Evolutionary conservation across 495 filamentous ascomycete species (phyloP).

Genomic region (Hypoxylon subgilvum): DNA sequence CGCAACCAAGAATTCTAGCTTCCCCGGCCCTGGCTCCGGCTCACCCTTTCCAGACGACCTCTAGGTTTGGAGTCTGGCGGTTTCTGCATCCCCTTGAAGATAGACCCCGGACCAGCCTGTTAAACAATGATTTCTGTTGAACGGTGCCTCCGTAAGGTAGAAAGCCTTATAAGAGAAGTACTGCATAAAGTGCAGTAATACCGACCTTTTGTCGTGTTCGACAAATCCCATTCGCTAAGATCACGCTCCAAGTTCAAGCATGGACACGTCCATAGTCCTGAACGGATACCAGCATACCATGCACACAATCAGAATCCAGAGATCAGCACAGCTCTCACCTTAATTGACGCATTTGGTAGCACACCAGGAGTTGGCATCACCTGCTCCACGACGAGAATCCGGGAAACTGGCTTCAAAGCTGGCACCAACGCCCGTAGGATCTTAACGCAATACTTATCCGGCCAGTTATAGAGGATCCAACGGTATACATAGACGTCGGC

Average conservation of each 20-base stretch:
- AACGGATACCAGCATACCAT: too few relatives aligned
- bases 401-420: constrained; percentile 45
- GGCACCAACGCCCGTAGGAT: constrained; percentile 50
- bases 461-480: constrained; percentile 59
- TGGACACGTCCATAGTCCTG: constrained; percentile 32
- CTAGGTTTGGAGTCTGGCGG: constrained; percentile 2
- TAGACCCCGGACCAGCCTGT: constrained; percentile 18
- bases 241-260: constrained; percentile 35
- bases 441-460: constrained; percentile 45
- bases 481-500: constrained; percentile 62
- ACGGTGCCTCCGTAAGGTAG: too few relatives aligned
- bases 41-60: constrained; percentile 2
- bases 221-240: constrained; percentile 35
- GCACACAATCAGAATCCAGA: too few relatives aligned
- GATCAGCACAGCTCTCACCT: background rate
- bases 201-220: too few relatives aligned
- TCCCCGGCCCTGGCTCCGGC: too few relatives aligned
- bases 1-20: too few relatives aligned
- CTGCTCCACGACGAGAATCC: constrained; percentile 52
- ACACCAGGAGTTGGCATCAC: constrained; percentile 40
- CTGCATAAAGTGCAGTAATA: too few relatives aligned
- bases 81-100: constrained; percentile 8
- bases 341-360: constrained; percentile 16
- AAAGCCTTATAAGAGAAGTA: too few relatives aligned
- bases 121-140: constrained; percentile 30